A percentile compares a stretch with the other conserved stretches of the same genome.
Conservation (phyloP, 2,329 filamentous ascomycete species). For the Aspergillus pseudoviridinutans region DNA sequence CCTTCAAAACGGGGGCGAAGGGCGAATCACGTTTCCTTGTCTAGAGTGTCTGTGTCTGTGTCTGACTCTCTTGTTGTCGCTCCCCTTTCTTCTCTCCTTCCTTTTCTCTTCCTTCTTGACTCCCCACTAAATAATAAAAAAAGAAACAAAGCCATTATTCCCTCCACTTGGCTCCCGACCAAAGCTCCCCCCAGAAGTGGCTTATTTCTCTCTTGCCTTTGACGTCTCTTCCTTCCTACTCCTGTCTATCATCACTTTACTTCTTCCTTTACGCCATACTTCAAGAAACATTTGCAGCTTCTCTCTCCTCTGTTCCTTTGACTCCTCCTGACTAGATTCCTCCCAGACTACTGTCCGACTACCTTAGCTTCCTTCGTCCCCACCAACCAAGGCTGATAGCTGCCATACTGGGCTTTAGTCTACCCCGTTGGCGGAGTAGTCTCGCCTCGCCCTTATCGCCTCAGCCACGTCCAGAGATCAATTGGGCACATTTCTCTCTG, state of each 20-base stretch:
- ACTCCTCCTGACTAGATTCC: background rate
- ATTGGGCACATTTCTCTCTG: background rate
- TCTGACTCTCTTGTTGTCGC: slow-evolving; percentile 3
- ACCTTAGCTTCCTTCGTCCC: background rate
- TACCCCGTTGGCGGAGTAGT: background rate
- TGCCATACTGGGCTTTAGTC: background rate
- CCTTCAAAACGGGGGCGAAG: background rate
- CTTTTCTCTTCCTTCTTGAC: background rate
- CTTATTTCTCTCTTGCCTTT: background rate
- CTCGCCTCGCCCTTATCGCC: background rate
- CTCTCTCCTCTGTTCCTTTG: background rate
- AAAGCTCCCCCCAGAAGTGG: slow-evolving; percentile 2
- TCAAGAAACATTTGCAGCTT: no score
- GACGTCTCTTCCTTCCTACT: slow-evolving; percentile 1
- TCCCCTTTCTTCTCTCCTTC: slow-evolving; percentile 1
- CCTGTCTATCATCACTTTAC: slow-evolving; percentile 3
- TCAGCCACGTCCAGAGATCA: background rate
- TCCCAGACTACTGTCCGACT: background rate
- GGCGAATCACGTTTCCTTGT: background rate
- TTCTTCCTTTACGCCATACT: background rate
- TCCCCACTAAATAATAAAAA: background rate
- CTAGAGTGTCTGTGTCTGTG: background rate
- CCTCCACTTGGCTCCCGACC: background rate
- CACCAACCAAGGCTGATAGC: background rate
- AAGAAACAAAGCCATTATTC: slow-evolving; percentile 16